Conservation (phyloP, 1,139 yeast species). For the Taiozyma onychis region DNA sequence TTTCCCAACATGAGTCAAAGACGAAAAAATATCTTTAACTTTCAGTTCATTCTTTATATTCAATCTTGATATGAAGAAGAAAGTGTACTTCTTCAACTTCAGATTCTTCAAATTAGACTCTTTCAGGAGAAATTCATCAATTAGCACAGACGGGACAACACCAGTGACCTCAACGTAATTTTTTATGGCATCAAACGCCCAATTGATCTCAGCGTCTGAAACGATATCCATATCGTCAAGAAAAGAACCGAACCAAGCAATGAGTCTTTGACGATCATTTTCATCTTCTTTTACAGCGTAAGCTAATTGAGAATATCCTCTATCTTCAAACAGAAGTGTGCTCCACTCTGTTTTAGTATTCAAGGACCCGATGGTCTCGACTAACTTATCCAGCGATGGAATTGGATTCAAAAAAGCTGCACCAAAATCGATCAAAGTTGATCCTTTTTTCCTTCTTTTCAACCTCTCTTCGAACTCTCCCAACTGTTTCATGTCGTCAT, state of each 20-base stretch:
- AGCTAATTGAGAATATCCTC: constrained; percentile 7
- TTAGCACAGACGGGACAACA: constrained; percentile 5
- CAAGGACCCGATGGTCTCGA: constrained; percentile 13
- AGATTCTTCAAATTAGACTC: constrained; percentile 1
- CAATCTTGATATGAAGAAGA: constrained; percentile 8
- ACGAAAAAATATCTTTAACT: background rate
- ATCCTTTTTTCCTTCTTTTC: constrained; percentile 12
- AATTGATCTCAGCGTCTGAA: background rate
- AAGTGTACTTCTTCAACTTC: constrained; percentile 3
- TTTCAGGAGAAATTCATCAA: constrained; percentile 4
- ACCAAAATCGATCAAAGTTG: constrained; percentile 8
- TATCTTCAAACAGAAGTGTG: constrained; percentile 4
- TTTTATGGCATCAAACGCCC: constrained; percentile 8
- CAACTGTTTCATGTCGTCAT: constrained; percentile 5
- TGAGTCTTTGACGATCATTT: constrained; percentile 1
- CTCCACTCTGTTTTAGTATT: constrained; percentile 19
- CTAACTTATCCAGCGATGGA: constrained; percentile 17
- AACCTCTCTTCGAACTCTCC: constrained; percentile 13
- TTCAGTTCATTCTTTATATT: background rate
- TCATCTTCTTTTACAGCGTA: constrained; percentile 4
- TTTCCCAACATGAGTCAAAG: background rate
- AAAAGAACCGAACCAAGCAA: constrained; percentile 9
- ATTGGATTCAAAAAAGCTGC: constrained; percentile 7
- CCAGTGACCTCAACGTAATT: constrained; percentile 4
- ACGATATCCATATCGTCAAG: constrained; percentile 1